These are phyloP conservation scores for Cladophialophora immunda DNA, from an alignment of 2,329 filamentous ascomycete genomes.

Conservation along the genomic window DNA sequence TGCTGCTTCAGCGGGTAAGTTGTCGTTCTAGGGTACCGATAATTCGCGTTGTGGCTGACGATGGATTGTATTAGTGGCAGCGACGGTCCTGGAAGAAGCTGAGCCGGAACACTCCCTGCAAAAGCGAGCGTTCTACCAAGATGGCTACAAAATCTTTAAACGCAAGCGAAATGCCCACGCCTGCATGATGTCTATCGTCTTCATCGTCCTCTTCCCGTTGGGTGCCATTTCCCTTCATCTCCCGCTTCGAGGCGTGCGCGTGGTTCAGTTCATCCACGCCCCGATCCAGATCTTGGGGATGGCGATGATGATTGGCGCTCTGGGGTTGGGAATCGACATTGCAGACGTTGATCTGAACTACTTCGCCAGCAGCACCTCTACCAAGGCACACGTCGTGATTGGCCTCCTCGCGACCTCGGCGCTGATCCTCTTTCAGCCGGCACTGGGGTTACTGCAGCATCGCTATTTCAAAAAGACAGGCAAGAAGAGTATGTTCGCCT, in stretches of 20 bases:
- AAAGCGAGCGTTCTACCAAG: slow-evolving; percentile 23
- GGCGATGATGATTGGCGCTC: slow-evolving; percentile 56
- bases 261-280: slow-evolving; percentile 48
- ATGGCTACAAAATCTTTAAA: slow-evolving; percentile 26
- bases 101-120: slow-evolving; percentile 12
- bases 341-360: slow-evolving; percentile 44
- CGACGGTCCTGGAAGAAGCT: slow-evolving; percentile 2
- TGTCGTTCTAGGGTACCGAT: too few species aligned
- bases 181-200: slow-evolving; percentile 54
- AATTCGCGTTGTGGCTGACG: neutral
- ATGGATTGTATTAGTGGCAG: slow-evolving; percentile 3
- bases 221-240: slow-evolving; percentile 46
- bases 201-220: slow-evolving; percentile 52
- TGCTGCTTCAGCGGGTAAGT: slow-evolving; percentile 19
- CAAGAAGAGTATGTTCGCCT: slow-evolving; percentile 46
- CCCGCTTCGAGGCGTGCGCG: slow-evolving; percentile 51
- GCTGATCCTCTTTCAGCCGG: slow-evolving; percentile 65
- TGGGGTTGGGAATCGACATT: slow-evolving; percentile 62
- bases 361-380: slow-evolving; percentile 12
- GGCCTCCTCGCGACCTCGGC: slow-evolving; percentile 32
- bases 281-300: slow-evolving; percentile 59
- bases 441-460: slow-evolving; percentile 63
- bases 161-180: slow-evolving; percentile 35
- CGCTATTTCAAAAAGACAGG: slow-evolving; percentile 57
- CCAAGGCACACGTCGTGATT: slow-evolving; percentile 29